phyloP scores from a whole-genome alignment of 2,329 filamentous ascomycete genomes.

The Fusarium secorum region DNA sequence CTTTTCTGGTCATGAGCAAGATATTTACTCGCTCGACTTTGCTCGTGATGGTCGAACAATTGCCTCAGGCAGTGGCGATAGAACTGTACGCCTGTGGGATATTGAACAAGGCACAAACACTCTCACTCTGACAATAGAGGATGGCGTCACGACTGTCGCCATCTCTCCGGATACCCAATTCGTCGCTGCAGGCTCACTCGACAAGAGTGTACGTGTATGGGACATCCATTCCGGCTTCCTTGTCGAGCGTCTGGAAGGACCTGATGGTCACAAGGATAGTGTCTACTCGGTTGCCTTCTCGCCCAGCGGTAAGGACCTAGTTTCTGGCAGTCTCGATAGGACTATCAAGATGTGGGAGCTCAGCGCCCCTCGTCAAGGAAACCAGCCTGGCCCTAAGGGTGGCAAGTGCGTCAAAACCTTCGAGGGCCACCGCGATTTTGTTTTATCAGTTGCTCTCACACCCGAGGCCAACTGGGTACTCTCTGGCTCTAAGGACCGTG shows the following conservation, averaged over 20 bases:
- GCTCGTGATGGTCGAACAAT: slow-evolving; percentile 92
- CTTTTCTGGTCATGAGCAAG: slow-evolving; percentile 97
- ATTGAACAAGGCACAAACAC: slow-evolving; percentile 85
- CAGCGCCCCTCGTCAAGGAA: slow-evolving; percentile 72
- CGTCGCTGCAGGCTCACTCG: slow-evolving; percentile 92
- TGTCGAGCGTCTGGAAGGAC: slow-evolving; percentile 89
- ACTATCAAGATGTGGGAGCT: slow-evolving; percentile 99
- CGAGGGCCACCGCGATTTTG: slow-evolving; percentile 97
- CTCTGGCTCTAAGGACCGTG: slow-evolving; percentile 95
- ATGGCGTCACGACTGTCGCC: slow-evolving; percentile 96
- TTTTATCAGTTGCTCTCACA: slow-evolving; percentile 92
- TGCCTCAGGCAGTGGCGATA: slow-evolving; percentile 92
- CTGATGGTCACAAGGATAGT: slow-evolving; percentile 94
- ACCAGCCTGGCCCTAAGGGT: slow-evolving; percentile 75
- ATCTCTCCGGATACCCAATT: slow-evolving; percentile 95
- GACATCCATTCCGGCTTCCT: slow-evolving; percentile 86
- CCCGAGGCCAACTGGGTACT: slow-evolving; percentile 96
- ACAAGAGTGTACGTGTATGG: slow-evolving; percentile 98
- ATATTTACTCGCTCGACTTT: slow-evolving; percentile 97
- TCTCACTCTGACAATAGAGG: slow-evolving; percentile 89
- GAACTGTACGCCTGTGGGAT: slow-evolving; percentile 96
- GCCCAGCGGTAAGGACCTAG: slow-evolving; percentile 89
- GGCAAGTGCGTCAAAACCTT: slow-evolving; percentile 97
- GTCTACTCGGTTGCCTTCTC: slow-evolving; percentile 98
- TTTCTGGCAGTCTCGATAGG: slow-evolving; percentile 94